A percentile compares a stretch with the other conserved stretches of the same genome.
These are phyloP conservation scores for Blumeriella jaapii DNA, from an alignment of 2,329 filamentous ascomycete species.

Conservation along the genomic window DNA sequence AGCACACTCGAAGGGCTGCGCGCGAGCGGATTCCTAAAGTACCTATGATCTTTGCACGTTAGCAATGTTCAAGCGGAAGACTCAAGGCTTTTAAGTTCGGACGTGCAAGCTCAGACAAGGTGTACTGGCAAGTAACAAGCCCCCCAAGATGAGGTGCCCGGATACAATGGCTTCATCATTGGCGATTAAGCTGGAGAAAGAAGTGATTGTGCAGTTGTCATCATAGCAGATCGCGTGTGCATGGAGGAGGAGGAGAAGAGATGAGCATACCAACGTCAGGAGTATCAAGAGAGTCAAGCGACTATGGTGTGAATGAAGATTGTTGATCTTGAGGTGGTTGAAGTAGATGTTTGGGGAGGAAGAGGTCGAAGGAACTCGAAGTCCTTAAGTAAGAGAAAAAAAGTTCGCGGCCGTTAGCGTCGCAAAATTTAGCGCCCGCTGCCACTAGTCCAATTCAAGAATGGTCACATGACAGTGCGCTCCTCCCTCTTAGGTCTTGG, in stretches of 20 bases:
- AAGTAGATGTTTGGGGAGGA: no score
- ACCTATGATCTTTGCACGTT: constrained; percentile 12
- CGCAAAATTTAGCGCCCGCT: no score
- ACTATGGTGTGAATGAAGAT: no score
- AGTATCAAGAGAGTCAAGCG: no score
- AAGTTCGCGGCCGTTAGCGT: no score
- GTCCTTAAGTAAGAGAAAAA: no score
- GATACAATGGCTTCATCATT: constrained; percentile 69
- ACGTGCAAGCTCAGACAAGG: constrained; percentile 51
- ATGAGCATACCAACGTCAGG: constrained; percentile 7
- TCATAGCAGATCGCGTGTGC: constrained; percentile 40
- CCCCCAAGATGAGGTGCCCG: constrained; percentile 46
- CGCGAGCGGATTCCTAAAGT: not conserved
- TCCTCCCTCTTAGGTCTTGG: no score
- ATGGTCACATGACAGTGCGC: no score
- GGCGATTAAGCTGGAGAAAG: constrained; percentile 84
- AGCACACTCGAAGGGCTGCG: not conserved
- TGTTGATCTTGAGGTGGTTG: no score
- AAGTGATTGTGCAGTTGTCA: constrained; percentile 56
- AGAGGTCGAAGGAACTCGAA: no score
- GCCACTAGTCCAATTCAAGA: no score
- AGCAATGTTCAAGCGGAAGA: constrained; percentile 11
- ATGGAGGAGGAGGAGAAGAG: constrained; percentile 3
- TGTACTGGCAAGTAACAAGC: constrained; percentile 91
- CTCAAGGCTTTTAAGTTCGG: constrained; percentile 15